These are phyloP conservation scores for Erysimum cheiranthoides DNA, from an alignment of 345 rosid genomes.

Conservation along the genomic window DNA sequence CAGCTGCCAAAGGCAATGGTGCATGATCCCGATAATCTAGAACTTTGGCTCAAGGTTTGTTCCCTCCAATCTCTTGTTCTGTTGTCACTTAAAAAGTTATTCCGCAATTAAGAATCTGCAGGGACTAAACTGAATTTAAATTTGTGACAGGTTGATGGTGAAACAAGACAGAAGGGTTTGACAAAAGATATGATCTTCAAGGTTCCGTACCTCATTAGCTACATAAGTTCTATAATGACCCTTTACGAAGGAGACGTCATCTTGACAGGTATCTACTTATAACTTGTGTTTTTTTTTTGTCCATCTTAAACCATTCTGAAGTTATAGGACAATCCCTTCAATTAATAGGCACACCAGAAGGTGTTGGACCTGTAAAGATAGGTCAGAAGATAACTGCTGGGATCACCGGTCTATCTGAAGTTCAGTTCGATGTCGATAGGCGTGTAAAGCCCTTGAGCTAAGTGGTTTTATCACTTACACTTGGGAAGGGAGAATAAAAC, in stretches of 20 bases:
- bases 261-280: constrained; percentile 69
- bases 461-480: background rate
- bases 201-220: constrained; percentile 85
- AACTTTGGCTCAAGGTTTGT: constrained; percentile 89
- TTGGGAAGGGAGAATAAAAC: constrained; percentile 14
- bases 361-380: constrained; percentile 86
- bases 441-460: constrained; percentile 55
- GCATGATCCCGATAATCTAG: constrained; percentile 81
- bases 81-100: background rate
- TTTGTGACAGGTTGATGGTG: constrained; percentile 75
- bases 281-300: background rate
- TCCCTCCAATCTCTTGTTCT: background rate
- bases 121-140: constrained; percentile 10
- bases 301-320: background rate
- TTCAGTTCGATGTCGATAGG: constrained; percentile 62
- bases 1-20: constrained; percentile 71
- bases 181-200: constrained; percentile 94
- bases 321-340: background rate
- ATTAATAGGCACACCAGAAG: constrained; percentile 83
- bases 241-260: constrained; percentile 92
- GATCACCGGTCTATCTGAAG: constrained; percentile 73
- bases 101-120: background rate
- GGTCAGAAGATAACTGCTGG: constrained; percentile 92
- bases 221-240: constrained; percentile 92
- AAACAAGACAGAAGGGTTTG: constrained; percentile 78